phyloP scores from a whole-genome alignment of 192 early-diverging fungal species.

The Rhizoclosmatium globosum region DNA sequence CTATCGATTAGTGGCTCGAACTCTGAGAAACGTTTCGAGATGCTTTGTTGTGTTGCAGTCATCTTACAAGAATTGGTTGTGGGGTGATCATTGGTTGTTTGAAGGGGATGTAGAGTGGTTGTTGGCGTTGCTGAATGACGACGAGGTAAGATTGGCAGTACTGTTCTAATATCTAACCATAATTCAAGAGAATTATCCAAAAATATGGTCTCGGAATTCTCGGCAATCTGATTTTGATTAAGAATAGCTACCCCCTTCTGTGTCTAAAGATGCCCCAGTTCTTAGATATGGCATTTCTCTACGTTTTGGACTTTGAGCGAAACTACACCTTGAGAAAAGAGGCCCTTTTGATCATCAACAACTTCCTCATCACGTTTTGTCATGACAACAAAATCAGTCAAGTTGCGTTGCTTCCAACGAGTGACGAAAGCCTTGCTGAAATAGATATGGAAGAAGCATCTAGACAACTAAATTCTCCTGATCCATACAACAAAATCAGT shows the following conservation, averaged over 20 bases:
- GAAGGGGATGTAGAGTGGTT: conserved; percentile 52
- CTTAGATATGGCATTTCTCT: conserved; percentile 46
- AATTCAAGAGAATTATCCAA: conserved; percentile 34
- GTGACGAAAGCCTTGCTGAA: conserved; percentile 29
- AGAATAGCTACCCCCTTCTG: conserved; percentile 38
- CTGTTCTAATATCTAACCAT: background rate
- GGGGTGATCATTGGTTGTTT: conserved; percentile 53
- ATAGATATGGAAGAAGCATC: background rate
- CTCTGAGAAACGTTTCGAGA: conserved; percentile 40
- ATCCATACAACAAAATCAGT: conserved; percentile 1
- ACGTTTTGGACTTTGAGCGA: conserved; percentile 30
- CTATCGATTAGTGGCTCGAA: conserved; percentile 36
- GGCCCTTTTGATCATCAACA: conserved; percentile 45
- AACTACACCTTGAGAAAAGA: conserved; percentile 44
- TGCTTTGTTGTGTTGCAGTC: conserved; percentile 32
- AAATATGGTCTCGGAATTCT: conserved; percentile 52
- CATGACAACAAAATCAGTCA: conserved; percentile 31
- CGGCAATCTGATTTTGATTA: conserved; percentile 46
- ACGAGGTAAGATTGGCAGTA: conserved; percentile 17
- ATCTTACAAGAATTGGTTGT: conserved; percentile 21
- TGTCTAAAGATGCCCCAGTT: conserved; percentile 45
- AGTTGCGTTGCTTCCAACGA: conserved; percentile 4
- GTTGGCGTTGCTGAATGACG: conserved; percentile 44
- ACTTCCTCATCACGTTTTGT: conserved; percentile 50
- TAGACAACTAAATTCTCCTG: background rate